Conservation (phyloP, 2,329 filamentous ascomycete genomes). For the Cercospora citrullina region DNA sequence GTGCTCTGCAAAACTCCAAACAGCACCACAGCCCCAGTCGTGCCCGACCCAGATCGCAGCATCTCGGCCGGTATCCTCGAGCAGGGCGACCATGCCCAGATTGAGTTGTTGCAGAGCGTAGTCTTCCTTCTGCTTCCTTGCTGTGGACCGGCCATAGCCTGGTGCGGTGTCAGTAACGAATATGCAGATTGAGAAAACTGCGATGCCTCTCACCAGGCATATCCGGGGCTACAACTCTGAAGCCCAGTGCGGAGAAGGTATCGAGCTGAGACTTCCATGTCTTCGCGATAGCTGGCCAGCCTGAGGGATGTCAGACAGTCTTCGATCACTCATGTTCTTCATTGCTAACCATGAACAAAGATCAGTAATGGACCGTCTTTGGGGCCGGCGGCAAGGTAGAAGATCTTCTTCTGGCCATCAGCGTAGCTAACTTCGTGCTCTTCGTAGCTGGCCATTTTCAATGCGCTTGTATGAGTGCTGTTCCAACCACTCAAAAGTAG, state of each 20-base stretch:
- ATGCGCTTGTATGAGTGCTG: not conserved
- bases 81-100: slow-evolving; percentile 41
- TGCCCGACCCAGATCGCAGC: slow-evolving; percentile 53
- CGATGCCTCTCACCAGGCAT: slow-evolving; percentile 31
- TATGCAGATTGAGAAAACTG: not conserved
- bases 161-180: not conserved
- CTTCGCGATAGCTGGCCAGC: slow-evolving; percentile 42
- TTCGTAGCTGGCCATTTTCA: slow-evolving; percentile 24
- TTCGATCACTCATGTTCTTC: not conserved
- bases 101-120: slow-evolving; percentile 38
- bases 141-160: slow-evolving; percentile 40
- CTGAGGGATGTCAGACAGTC: not conserved
- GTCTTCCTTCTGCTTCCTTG: slow-evolving; percentile 32
- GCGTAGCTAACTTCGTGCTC: slow-evolving; percentile 29
- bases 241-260: slow-evolving; percentile 35
- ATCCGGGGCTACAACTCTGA: slow-evolving; percentile 36
- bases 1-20: slow-evolving; percentile 31
- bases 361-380: slow-evolving; percentile 33
- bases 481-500: not conserved
- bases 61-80: slow-evolving; percentile 41
- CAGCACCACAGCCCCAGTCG: slow-evolving; percentile 46
- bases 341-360: slow-evolving; percentile 32
- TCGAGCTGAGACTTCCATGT: slow-evolving; percentile 41
- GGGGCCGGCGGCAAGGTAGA: slow-evolving; percentile 34
- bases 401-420: slow-evolving; percentile 29